These are phyloP conservation scores for Bryum argenteum DNA, from an alignment of 225 moss, liverwort and hornwort genomes.

Conservation along the genomic window DNA sequence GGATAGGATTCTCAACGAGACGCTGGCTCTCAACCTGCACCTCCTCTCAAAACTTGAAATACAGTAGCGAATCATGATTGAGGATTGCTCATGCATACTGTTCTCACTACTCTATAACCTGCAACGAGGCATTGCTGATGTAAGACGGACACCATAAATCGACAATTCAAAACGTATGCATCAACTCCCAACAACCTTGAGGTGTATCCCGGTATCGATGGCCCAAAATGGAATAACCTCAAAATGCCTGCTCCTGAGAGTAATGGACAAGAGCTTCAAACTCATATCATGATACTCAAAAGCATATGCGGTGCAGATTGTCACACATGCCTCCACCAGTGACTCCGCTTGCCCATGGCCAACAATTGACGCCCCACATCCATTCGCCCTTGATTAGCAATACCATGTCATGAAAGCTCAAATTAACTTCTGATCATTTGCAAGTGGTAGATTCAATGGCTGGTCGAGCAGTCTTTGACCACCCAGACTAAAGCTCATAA, in stretches of 20 bases:
- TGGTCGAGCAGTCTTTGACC: conserved; percentile 34
- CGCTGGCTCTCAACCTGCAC: conserved; percentile 1
- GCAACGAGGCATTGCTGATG: conserved; percentile 1
- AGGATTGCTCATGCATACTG: conserved; percentile 8
- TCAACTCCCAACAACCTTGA: conserved; percentile 17
- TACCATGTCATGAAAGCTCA: conserved; percentile 25
- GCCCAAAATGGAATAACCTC: not conserved
- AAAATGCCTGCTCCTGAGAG: not conserved
- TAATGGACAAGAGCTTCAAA: conserved; percentile 14
- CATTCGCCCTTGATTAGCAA: conserved; percentile 16
- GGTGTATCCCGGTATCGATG: not conserved
- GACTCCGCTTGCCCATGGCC: conserved; percentile 15
- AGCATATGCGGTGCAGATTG: not conserved
- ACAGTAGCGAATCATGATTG: not conserved
- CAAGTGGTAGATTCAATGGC: conserved; percentile 7
- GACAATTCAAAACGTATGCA: not conserved
- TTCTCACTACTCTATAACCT: not conserved
- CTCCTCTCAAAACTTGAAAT: not conserved
- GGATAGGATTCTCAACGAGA: not conserved
- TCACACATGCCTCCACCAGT: conserved; percentile 1
- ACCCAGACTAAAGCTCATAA: conserved; percentile 17
- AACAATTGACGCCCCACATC: conserved; percentile 12
- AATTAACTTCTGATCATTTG: not conserved
- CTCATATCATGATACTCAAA: conserved; percentile 11
- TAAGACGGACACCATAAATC: conserved; percentile 12